A percentile compares a stretch with the other conserved stretches of the same genome.
Conservation (phyloP, 768 basidiomycete genomes). For the Russula foetens region DNA sequence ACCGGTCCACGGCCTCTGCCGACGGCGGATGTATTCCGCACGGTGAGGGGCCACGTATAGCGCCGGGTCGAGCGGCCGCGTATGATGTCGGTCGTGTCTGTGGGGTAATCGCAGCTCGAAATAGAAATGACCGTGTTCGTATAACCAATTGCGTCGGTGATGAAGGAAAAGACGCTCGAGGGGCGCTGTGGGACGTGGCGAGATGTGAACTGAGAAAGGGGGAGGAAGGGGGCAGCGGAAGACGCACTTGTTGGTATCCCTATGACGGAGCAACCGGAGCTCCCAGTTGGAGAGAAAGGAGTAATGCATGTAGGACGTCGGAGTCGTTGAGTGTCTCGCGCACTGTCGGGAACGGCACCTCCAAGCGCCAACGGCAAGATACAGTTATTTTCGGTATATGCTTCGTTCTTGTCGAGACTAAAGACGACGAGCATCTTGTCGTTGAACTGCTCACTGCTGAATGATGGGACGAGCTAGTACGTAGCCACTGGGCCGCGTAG, state of each 20-base stretch:
- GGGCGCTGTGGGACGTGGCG: constrained; percentile 20
- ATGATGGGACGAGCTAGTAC: constrained; percentile 45
- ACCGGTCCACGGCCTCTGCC: constrained; percentile 39
- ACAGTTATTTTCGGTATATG: constrained; percentile 36
- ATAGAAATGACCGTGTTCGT: constrained; percentile 30
- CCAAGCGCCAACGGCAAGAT: constrained; percentile 40
- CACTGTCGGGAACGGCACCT: constrained; percentile 34
- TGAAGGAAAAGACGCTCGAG: constrained; percentile 45
- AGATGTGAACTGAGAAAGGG: neutral
- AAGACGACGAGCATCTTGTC: constrained; percentile 48
- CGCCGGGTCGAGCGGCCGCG: constrained; percentile 37
- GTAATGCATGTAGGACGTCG: constrained; percentile 54
- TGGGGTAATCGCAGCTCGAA: constrained; percentile 21
- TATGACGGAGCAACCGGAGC: constrained; percentile 52
- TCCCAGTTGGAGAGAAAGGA: constrained; percentile 53
- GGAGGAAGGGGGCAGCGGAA: neutral
- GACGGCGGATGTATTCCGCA: constrained; percentile 32
- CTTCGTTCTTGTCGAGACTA: constrained; percentile 54
- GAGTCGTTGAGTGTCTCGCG: constrained; percentile 40
- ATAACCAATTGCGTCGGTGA: constrained; percentile 41
- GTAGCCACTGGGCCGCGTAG: constrained; percentile 39
- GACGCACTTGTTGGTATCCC: constrained; percentile 42
- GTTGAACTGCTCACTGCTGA: constrained; percentile 46
- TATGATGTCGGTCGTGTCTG: constrained; percentile 35
- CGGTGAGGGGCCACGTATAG: constrained; percentile 37